Evolutionary conservation across 2,329 filamentous ascomycete genomes (phyloP).

Genomic region (Aspergillus eucalypticola): DNA sequence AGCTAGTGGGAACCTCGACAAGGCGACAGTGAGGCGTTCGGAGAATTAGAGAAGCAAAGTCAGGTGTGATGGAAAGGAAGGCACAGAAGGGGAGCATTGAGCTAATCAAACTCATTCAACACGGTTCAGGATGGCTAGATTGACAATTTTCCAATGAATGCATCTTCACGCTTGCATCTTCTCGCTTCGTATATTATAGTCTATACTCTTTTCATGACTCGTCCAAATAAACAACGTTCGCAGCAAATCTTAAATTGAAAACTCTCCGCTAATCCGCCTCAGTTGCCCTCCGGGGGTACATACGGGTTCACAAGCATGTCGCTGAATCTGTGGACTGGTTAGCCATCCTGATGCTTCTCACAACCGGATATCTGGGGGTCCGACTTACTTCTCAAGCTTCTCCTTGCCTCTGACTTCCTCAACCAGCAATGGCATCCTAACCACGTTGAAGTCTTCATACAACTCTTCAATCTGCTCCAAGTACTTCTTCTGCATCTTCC

Average conservation of each 20-base stretch:
- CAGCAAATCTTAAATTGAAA: slow-evolving; percentile 17
- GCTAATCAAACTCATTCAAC: no score
- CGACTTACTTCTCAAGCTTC: slow-evolving; percentile 72
- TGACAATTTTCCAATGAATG: background rate
- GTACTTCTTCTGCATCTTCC: slow-evolving; percentile 99
- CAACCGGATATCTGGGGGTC: background rate
- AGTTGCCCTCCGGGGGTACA: slow-evolving; percentile 43
- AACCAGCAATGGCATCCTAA: slow-evolving; percentile 94
- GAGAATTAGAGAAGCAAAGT: background rate
- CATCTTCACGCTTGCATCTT: slow-evolving; percentile 18
- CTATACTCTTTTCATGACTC: slow-evolving; percentile 44
- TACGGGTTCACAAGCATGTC: slow-evolving; percentile 54
- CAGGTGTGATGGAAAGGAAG: background rate
- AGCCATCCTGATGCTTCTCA: slow-evolving; percentile 8
- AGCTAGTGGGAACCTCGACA: slow-evolving; percentile 6
- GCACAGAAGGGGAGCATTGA: background rate
- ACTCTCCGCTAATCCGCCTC: slow-evolving; percentile 18
- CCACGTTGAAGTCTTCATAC: slow-evolving; percentile 98
- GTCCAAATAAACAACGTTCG: slow-evolving; percentile 25
- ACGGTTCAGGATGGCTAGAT: background rate
- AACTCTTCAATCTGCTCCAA: slow-evolving; percentile 97
- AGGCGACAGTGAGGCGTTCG: slow-evolving; percentile 18
- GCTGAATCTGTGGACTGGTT: slow-evolving; percentile 44
- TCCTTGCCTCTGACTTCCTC: slow-evolving; percentile 97
- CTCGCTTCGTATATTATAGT: slow-evolving; percentile 34